Evolutionary conservation across 2,329 filamentous ascomycete genomes (phyloP).

Genomic region (Aspergillus viridinutans): DNA sequence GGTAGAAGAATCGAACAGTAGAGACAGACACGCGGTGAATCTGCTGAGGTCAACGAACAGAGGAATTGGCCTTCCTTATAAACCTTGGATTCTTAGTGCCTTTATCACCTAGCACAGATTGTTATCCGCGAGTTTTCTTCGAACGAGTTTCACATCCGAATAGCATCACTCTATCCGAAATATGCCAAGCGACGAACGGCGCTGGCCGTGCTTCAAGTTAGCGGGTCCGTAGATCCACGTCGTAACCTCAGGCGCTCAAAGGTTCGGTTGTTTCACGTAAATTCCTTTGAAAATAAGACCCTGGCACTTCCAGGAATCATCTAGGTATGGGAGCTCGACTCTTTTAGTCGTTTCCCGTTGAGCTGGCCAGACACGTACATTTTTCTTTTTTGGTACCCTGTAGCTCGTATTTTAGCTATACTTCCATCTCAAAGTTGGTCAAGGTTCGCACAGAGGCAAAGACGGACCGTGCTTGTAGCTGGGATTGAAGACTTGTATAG

Average conservation of each 20-base stretch:
- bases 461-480: not conserved
- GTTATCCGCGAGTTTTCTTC: not conserved
- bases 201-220: not conserved
- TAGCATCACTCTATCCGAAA: not conserved
- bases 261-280: not conserved
- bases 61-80: not conserved
- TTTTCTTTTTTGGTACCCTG: not conserved
- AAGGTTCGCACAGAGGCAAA: not conserved
- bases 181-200: not conserved
- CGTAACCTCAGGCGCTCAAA: not conserved
- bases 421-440: not conserved
- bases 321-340: not conserved
- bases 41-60: not conserved
- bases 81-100: not conserved
- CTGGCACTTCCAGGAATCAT: not conserved
- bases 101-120: not conserved
- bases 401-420: not conserved
- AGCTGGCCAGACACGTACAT: not conserved
- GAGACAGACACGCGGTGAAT: not conserved
- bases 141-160: not conserved
- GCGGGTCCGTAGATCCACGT: not conserved
- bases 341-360: not conserved
- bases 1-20: not conserved
- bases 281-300: not conserved
- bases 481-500: not conserved